phyloP scores from a whole-genome alignment of 2,329 filamentous ascomycete species.

The Aspergillus latus region DNA sequence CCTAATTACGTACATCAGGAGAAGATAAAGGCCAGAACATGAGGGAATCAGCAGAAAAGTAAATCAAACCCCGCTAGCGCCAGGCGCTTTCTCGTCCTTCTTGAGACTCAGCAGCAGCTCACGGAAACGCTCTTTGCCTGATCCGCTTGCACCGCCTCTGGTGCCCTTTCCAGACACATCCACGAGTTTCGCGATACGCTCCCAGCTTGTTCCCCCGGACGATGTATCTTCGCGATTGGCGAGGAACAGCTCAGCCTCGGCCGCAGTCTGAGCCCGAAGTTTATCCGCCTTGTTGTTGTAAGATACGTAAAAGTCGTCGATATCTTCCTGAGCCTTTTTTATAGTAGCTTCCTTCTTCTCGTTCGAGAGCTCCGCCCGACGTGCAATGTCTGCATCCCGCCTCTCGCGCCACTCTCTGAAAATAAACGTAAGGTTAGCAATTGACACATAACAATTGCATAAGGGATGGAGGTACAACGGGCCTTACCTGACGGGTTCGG shows the following conservation, averaged over 20 bases:
- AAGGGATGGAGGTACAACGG: constrained; percentile 11
- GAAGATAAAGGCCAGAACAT: constrained; percentile 11
- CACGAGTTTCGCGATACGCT: constrained; percentile 96
- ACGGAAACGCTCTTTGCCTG: constrained; percentile 93
- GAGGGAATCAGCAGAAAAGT: constrained; percentile 21
- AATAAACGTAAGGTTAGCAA: not conserved
- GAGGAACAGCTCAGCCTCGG: constrained; percentile 91
- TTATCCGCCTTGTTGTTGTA: constrained; percentile 99
- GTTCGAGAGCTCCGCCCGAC: constrained; percentile 80
- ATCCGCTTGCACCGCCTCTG: constrained; percentile 81
- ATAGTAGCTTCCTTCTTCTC: constrained; percentile 81
- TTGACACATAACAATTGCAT: not conserved
- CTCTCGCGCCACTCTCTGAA: constrained; percentile 81
- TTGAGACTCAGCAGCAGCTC: constrained; percentile 82
- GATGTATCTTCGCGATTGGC: constrained; percentile 87
- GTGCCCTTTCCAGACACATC: constrained; percentile 91
- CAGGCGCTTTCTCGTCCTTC: constrained; percentile 87
- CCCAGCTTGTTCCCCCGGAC: constrained; percentile 95
- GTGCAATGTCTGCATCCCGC: constrained; percentile 76
- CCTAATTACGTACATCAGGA: constrained; percentile 25
- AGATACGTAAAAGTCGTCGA: constrained; percentile 99
- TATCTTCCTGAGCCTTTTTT: constrained; percentile 86
- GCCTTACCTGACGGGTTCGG: constrained; percentile 71
- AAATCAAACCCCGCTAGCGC: constrained; percentile 50
- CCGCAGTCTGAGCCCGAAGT: constrained; percentile 78